These are phyloP conservation scores for Fusarium veterinarium DNA, from an alignment of 2,329 filamentous ascomycete species.

Conservation along the genomic window DNA sequence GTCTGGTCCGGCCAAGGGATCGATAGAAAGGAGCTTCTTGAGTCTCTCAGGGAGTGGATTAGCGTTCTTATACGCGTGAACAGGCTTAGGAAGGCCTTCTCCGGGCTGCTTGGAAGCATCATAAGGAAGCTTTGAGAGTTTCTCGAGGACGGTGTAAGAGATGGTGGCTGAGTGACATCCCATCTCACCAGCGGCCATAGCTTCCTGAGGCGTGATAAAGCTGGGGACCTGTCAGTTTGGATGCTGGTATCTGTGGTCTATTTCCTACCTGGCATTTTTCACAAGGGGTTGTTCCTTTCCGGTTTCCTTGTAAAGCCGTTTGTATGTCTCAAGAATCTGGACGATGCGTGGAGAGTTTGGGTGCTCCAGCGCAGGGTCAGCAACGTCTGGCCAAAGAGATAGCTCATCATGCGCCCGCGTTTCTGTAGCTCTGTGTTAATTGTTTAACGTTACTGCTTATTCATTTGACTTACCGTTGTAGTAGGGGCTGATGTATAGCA, in stretches of 20 bases:
- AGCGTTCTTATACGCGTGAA: conserved; percentile 53
- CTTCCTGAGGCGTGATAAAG: conserved; percentile 57
- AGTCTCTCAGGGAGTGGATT: conserved; percentile 49
- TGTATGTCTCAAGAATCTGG: conserved; percentile 61
- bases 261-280: conserved; percentile 56
- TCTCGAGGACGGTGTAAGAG: conserved; percentile 52
- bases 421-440: conserved; percentile 46
- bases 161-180: conserved; percentile 60
- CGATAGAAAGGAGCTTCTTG: conserved; percentile 50
- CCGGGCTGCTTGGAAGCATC: conserved; percentile 53
- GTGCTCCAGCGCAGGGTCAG: conserved; percentile 60
- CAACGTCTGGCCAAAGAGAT: conserved; percentile 58
- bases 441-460: rapidly evolving
- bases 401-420: conserved; percentile 56
- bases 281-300: conserved; percentile 61
- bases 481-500: conserved; percentile 62
- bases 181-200: conserved; percentile 59
- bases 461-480: conserved; percentile 53
- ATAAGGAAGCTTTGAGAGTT: conserved; percentile 54
- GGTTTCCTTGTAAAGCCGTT: conserved; percentile 57
- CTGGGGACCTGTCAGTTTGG: conserved; percentile 37
- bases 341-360: conserved; percentile 60
- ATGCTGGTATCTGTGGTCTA: rapidly evolving
- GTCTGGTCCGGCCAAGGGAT: conserved; percentile 53
- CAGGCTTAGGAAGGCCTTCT: conserved; percentile 53